Base-by-base conservation (phyloP, 768 basidiomycete species). In the Suillus lakei region DNA sequence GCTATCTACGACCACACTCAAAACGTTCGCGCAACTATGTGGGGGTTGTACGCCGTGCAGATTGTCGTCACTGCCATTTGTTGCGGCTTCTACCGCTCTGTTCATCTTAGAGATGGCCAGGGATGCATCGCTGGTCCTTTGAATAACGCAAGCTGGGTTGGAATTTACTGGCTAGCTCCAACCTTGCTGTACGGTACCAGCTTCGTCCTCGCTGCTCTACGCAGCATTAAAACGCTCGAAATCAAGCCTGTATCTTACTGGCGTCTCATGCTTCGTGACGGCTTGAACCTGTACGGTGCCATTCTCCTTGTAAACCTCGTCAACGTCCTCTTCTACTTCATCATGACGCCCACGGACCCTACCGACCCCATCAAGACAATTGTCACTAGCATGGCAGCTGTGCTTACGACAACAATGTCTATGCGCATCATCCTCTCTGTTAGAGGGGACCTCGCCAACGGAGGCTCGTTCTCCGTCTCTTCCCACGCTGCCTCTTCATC, bases 181-280 rank as follows among this genome's bases (percentile, higher is more conserved):
- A 93, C 93, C 43, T 48, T 92, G 43, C 83, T 93, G 26, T 92
- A 76, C 65, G 85, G 72, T 9, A 68, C 71, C 55, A 73, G 73
- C 8, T 77, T 74, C 26, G 34, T 59, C n/a, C 66, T 74, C 48
- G 72, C 73, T 30, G 41, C 77, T 16, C 34, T 23, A 12, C 71
- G 73, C 23, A 77, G 73, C 38, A 38, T 76, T 18, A 43, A 55
- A 50, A 73, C 72, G 30, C 72, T 72, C 36, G 66, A 68, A 21
- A 41, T 62, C 62, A 92, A 90, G 70, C 84, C 79, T 2, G 77
- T 93, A 62, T 83, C 81, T 62, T 81, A 83, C 36, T 95, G 93
- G 93, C 92, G 93, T 72, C 83, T 95, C 69, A 94, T 94, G 92
- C 90, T 95, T 66, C 91, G 93, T 66, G 93, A 95, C 74, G 91